Evolutionary conservation across 164 flowering plant species (phyloP).

Genomic region (Vitis amurensis): DNA sequence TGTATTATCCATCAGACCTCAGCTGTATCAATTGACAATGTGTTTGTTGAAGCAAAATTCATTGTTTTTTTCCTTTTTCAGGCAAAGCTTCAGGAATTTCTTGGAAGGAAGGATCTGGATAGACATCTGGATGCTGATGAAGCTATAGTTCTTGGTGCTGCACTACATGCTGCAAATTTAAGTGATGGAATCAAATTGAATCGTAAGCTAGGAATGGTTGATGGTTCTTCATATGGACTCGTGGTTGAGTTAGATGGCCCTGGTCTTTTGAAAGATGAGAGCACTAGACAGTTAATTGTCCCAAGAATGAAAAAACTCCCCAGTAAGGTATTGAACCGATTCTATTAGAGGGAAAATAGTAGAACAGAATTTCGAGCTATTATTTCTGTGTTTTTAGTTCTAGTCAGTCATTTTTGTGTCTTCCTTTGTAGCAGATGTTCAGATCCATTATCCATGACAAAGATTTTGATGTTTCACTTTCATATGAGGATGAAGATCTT

Average conservation of each 20-base stretch:
- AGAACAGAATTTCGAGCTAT: background rate
- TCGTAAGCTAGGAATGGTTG: slow-evolving; percentile 92
- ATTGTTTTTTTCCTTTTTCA: slow-evolving; percentile 22
- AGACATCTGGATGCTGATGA: slow-evolving; percentile 98
- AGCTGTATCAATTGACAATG: background rate
- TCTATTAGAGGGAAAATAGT: background rate
- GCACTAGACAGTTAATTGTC: slow-evolving; percentile 63
- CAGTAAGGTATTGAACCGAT: slow-evolving; percentile 62
- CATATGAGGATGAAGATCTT: slow-evolving; percentile 65
- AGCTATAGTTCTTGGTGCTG: slow-evolving; percentile 92
- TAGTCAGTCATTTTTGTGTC: slow-evolving; percentile 6
- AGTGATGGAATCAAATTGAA: slow-evolving; percentile 99
- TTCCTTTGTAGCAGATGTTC: slow-evolving; percentile 60
- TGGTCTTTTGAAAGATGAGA: slow-evolving; percentile 67
- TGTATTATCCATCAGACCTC: background rate
- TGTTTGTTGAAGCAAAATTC: background rate
- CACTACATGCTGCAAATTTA: slow-evolving; percentile 95
- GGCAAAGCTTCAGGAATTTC: slow-evolving; percentile 91
- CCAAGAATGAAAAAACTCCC: slow-evolving; percentile 90
- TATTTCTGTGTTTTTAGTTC: background rate
- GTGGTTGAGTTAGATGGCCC: slow-evolving; percentile 71
- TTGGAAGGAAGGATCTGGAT: slow-evolving; percentile 85
- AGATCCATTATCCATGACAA: slow-evolving; percentile 72
- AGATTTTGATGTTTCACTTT: slow-evolving; percentile 88
- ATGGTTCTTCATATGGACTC: slow-evolving; percentile 92